A percentile compares a stretch with the other conserved stretches of the same genome.
phyloP scores from a whole-genome alignment of 2,329 filamentous ascomycete genomes.

The Diaporthe batatas region DNA sequence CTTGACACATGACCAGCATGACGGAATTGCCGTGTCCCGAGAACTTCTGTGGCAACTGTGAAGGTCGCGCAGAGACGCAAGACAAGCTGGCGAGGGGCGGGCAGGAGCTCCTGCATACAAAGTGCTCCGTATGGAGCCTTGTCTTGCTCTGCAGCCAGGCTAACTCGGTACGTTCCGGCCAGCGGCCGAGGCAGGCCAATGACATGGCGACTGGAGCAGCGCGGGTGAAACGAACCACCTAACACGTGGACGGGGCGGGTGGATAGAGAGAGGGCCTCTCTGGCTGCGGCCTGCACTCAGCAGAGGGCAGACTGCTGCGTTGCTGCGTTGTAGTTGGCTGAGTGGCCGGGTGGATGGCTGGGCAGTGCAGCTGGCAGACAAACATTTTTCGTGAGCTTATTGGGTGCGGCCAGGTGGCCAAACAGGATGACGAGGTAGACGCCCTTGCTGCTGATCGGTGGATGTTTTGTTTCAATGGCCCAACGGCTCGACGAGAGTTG shows the following conservation, averaged over 20 bases:
- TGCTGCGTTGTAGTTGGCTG: slow-evolving; percentile 4
- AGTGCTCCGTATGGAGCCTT: background rate
- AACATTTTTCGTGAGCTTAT: background rate
- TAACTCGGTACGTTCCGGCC: slow-evolving; percentile 27
- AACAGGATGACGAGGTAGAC: slow-evolving; percentile 31
- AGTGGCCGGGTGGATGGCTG: background rate
- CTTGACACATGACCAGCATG: slow-evolving; percentile 16
- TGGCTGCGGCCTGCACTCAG: background rate
- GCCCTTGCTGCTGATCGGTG: slow-evolving; percentile 32
- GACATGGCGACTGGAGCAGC: slow-evolving; percentile 4
- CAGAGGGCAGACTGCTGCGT: background rate
- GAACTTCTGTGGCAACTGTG: slow-evolving; percentile 1
- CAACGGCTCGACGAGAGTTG: slow-evolving; percentile 4
- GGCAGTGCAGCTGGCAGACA: background rate
- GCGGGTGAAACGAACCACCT: slow-evolving; percentile 31
- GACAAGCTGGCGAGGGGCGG: background rate
- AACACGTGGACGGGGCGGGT: slow-evolving; percentile 32
- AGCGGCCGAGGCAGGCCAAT: slow-evolving; percentile 21
- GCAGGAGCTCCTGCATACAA: slow-evolving; percentile 16
- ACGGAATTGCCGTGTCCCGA: slow-evolving; percentile 15
- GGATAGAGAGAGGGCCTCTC: slow-evolving; percentile 9
- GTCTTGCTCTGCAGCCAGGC: slow-evolving; percentile 23
- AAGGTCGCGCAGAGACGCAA: slow-evolving; percentile 3
- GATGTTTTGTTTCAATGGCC: slow-evolving; percentile 34
- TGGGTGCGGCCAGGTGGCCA: slow-evolving; percentile 29